Evolutionary conservation across 2,329 filamentous ascomycete genomes (phyloP).

Genomic region (Escovopsis sp.): DNA sequence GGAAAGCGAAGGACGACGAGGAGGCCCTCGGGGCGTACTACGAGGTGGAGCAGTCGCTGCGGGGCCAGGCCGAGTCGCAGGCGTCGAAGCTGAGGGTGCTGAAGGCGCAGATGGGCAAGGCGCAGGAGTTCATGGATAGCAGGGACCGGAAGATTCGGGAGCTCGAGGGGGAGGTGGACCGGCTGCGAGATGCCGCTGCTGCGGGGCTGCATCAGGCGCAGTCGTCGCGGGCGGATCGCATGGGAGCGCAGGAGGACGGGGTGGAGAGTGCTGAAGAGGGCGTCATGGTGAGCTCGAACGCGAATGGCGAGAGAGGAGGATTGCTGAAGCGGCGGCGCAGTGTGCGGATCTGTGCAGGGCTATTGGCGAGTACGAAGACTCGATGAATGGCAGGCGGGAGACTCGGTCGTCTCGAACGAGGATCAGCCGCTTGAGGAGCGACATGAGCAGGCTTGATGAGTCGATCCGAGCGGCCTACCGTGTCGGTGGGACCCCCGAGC

Average conservation of each 20-base stretch:
- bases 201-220: slow-evolving; percentile 28
- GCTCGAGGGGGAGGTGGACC: slow-evolving; percentile 36
- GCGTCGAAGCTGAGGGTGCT: slow-evolving; percentile 35
- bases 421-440: slow-evolving; percentile 30
- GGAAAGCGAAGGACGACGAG: slow-evolving; percentile 31
- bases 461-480: slow-evolving; percentile 32
- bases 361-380: slow-evolving; percentile 22
- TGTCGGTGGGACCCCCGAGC: too few species aligned
- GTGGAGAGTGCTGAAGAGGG: slow-evolving; percentile 24
- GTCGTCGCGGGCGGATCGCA: slow-evolving; percentile 14
- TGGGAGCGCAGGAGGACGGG: too few species aligned
- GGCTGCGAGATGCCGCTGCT: slow-evolving; percentile 36
- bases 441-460: slow-evolving; percentile 31
- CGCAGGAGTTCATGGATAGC: slow-evolving; percentile 18
- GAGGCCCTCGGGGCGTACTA: slow-evolving; percentile 45
- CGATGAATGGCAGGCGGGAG: slow-evolving; percentile 17
- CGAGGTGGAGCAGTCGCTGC: slow-evolving; percentile 36
- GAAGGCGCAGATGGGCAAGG: slow-evolving; percentile 23
- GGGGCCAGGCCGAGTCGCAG: slow-evolving; percentile 39
- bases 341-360: slow-evolving; percentile 23
- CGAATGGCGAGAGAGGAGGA: slow-evolving; percentile 27
- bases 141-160: slow-evolving; percentile 26
- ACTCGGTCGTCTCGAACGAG: slow-evolving; percentile 29
- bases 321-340: slow-evolving; percentile 25
- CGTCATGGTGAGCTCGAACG: too few species aligned